Evolutionary conservation across 192 early-diverging fungal genomes (phyloP).

Genomic region (Backusella luteola): DNA sequence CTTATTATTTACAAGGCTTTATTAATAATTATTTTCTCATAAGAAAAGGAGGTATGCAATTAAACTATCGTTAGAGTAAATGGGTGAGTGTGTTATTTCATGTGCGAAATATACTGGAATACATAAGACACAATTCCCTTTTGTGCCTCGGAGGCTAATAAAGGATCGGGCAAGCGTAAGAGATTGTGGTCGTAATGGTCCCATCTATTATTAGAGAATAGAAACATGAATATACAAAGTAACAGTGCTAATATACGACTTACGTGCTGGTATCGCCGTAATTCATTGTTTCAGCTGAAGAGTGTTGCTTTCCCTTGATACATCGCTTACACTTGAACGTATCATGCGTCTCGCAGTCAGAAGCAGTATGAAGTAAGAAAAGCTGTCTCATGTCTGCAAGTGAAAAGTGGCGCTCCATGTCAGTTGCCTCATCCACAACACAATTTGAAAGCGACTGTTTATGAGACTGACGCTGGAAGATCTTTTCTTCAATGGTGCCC

Average conservation of each 20-base stretch:
- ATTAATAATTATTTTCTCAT: background rate
- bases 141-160: slow-evolving; percentile 61
- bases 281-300: slow-evolving; percentile 59
- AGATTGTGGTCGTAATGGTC: slow-evolving; percentile 67
- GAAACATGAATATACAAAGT: background rate
- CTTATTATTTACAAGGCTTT: background rate
- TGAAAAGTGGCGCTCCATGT: slow-evolving; percentile 94
- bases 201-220: slow-evolving; percentile 50
- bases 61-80: background rate
- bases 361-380: slow-evolving; percentile 73
- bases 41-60: background rate
- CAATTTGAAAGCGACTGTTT: slow-evolving; percentile 87
- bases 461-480: slow-evolving; percentile 91
- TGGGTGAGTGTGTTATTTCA: slow-evolving; percentile 12
- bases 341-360: slow-evolving; percentile 91
- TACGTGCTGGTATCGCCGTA: slow-evolving; percentile 75
- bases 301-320: slow-evolving; percentile 77
- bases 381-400: slow-evolving; percentile 85
- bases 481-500: slow-evolving; percentile 99
- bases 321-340: slow-evolving; percentile 95
- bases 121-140: slow-evolving; percentile 69
- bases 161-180: slow-evolving; percentile 55
- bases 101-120: slow-evolving; percentile 77
- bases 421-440: slow-evolving; percentile 92
- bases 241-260: slow-evolving; percentile 13